phyloP scores from a whole-genome alignment of 2,329 filamentous ascomycete species.

The Xylaria sp. region DNA sequence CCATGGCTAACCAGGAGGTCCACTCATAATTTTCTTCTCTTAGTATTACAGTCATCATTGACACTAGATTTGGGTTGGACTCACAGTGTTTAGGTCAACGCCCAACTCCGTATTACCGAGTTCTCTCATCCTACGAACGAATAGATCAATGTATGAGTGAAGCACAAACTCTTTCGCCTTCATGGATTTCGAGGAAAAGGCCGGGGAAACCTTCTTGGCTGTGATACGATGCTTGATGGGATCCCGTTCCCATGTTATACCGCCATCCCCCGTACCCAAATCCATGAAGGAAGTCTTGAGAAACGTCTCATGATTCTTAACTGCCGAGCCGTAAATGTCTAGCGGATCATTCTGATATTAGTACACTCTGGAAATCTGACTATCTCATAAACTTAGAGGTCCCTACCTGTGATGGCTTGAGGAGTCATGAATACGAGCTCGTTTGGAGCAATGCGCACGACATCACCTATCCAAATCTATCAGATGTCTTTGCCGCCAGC shows the following conservation, averaged over 20 bases:
- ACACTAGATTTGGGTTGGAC: neutral
- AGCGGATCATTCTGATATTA: neutral
- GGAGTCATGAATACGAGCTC: neutral
- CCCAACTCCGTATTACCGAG: neutral
- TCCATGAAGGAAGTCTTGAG: neutral
- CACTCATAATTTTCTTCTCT: neutral
- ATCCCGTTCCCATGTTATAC: neutral
- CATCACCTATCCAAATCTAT: too few relatives aligned
- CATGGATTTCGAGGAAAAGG: neutral
- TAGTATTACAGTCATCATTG: too few relatives aligned
- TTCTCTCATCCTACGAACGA: neutral
- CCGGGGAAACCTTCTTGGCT: neutral
- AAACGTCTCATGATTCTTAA: neutral
- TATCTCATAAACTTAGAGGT: neutral
- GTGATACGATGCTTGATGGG: neutral
- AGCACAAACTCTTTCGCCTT: neutral
- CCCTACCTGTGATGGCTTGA: neutral
- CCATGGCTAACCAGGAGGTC: neutral
- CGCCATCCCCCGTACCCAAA: neutral
- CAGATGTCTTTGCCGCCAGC: too few relatives aligned
- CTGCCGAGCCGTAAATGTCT: neutral
- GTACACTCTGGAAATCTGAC: neutral
- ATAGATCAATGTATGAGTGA: neutral
- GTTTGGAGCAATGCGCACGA: neutral
- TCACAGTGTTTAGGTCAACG: neutral